Evolutionary conservation across 2,329 filamentous ascomycete genomes (phyloP).

Genomic region (Neocucurbitaria cava): DNA sequence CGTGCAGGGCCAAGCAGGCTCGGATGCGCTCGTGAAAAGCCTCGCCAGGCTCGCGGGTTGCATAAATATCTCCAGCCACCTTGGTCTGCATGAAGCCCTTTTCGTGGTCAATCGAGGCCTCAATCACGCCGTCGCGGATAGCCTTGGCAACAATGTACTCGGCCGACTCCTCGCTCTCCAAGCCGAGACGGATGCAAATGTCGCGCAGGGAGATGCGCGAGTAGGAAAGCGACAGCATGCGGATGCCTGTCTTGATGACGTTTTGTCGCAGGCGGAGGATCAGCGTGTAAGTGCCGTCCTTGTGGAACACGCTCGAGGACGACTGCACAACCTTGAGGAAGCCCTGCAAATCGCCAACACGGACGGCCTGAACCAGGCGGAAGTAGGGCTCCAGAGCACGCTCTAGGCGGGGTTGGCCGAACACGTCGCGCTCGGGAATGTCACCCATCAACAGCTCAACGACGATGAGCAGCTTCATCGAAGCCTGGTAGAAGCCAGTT

Average conservation of each 20-base stretch:
- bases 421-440: slow-evolving; percentile 92
- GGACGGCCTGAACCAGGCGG: slow-evolving; percentile 90
- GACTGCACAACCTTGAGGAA: slow-evolving; percentile 87
- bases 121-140: slow-evolving; percentile 95
- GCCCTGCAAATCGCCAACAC: slow-evolving; percentile 92
- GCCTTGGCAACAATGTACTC: slow-evolving; percentile 99
- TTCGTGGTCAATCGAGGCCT: slow-evolving; percentile 92
- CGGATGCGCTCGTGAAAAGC: slow-evolving; percentile 97
- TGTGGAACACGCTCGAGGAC: slow-evolving; percentile 84
- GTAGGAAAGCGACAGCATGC: slow-evolving; percentile 98
- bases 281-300: slow-evolving; percentile 93
- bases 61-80: slow-evolving; percentile 94
- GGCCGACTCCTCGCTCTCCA: slow-evolving; percentile 95
- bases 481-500: slow-evolving; percentile 92
- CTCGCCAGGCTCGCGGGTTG: slow-evolving; percentile 92
- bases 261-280: slow-evolving; percentile 96
- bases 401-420: slow-evolving; percentile 88
- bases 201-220: slow-evolving; percentile 96
- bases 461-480: slow-evolving; percentile 94
- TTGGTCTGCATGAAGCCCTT: slow-evolving; percentile 98
- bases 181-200: slow-evolving; percentile 92
- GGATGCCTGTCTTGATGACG: slow-evolving; percentile 98
- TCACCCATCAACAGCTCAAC: slow-evolving; percentile 98
- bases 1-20: slow-evolving; percentile 88
- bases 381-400: slow-evolving; percentile 91